Percentiles rank a stretch among this genome's conserved stretches.
Evolutionary conservation across 148 eudicot species (phyloP).

Genomic region (Persicaria tinctoria): DNA sequence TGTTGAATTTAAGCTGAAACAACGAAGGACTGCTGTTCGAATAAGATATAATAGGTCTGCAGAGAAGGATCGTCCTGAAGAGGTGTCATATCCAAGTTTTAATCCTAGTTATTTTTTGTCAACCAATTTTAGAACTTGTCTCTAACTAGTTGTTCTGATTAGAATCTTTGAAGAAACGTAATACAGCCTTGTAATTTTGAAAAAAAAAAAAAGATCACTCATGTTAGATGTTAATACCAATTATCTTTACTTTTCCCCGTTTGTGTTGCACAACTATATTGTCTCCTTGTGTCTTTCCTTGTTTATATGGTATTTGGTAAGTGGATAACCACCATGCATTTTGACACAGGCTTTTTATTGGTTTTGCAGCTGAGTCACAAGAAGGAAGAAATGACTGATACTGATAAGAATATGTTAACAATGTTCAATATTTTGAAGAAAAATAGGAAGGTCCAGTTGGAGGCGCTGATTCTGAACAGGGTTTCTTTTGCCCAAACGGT

Average conservation of each 20-base stretch:
- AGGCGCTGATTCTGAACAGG: conserved; percentile 59
- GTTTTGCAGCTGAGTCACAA: conserved; percentile 56
- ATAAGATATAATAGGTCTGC: conserved; percentile 38
- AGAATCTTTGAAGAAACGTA: too few relatives aligned
- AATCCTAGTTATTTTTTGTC: not conserved
- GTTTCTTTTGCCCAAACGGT: conserved; percentile 78
- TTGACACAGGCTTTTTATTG: not conserved
- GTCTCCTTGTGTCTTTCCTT: not conserved
- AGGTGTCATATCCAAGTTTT: conserved; percentile 33
- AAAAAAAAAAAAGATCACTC: too few relatives aligned
- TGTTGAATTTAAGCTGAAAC: conserved; percentile 26
- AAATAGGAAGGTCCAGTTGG: conserved; percentile 55
- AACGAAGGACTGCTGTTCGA: conserved; percentile 23
- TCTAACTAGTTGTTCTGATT: too few relatives aligned
- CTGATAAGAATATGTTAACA: conserved; percentile 80
- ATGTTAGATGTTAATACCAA: too few relatives aligned
- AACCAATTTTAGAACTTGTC: not conserved
- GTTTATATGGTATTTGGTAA: not conserved
- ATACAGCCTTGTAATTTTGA: too few relatives aligned
- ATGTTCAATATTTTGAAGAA: conserved; percentile 70
- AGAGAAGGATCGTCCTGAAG: conserved; percentile 70
- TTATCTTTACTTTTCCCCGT: too few relatives aligned
- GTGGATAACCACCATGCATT: not conserved
- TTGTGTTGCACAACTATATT: too few relatives aligned
- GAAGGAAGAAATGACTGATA: conserved; percentile 70